Conservation (phyloP, 257 asterid species). For the Rehmannia glutinosa region DNA sequence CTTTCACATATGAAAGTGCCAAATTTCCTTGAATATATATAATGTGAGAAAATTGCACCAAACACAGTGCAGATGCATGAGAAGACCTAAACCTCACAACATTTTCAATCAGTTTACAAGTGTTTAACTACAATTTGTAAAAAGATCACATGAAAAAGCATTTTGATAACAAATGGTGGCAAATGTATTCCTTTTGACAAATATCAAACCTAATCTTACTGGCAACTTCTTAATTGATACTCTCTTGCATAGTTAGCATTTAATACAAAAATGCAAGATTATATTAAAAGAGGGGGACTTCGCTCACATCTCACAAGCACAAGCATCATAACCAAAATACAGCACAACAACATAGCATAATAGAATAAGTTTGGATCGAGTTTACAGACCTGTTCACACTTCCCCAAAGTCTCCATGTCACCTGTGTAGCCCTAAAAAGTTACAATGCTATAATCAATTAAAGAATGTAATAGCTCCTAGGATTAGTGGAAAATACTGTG, state of each 20-base stretch:
- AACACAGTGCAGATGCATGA: not conserved
- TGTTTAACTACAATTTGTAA: not conserved
- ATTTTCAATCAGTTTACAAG: not conserved
- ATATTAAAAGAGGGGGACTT: not conserved
- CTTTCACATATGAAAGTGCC: not conserved
- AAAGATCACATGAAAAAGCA: not conserved
- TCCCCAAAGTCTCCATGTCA: constrained; percentile 82
- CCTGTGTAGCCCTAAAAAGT: constrained; percentile 75
- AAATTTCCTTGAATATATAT: not conserved
- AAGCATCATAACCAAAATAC: constrained; percentile 6
- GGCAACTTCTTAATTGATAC: not conserved
- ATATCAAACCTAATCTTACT: not conserved
- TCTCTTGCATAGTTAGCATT: not conserved
- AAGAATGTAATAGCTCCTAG: not conserved
- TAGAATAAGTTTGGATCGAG: constrained; percentile 13
- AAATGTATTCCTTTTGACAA: not conserved
- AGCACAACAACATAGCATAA: constrained; percentile 5
- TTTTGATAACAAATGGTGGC: not conserved
- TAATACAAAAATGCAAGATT: not conserved
- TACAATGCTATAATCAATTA: constrained; percentile 22
- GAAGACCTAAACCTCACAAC: not conserved
- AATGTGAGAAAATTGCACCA: not conserved
- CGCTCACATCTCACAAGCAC: constrained; percentile 6
- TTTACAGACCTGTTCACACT: constrained; percentile 88
- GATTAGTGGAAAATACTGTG: constrained; percentile 5